Conservation (phyloP, 192 early-diverging fungal species). For the Gamsiella multidivaricata region DNA sequence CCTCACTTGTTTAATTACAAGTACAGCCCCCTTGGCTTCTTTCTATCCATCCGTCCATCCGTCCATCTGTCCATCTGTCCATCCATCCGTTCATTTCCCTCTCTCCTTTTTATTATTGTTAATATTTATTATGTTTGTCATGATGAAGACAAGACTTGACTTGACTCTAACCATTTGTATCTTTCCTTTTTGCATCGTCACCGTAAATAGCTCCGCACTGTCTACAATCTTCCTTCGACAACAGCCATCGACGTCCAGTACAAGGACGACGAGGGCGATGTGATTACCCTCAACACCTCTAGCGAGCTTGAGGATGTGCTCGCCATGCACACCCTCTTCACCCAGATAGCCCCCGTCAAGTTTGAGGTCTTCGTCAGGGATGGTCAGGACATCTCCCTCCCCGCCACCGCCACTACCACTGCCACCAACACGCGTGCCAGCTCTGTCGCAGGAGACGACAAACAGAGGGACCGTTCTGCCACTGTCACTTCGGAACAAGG, state of each 20-base stretch:
- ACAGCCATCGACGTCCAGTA: conserved; percentile 32
- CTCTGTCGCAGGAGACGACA: neutral
- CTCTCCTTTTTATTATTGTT: neutral
- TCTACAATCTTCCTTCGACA: conserved; percentile 14
- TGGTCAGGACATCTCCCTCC: neutral
- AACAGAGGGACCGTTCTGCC: conserved; percentile 9
- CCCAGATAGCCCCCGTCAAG: conserved; percentile 35
- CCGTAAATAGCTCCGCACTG: conserved; percentile 28
- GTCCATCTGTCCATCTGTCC: neutral
- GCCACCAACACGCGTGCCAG: neutral
- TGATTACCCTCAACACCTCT: conserved; percentile 43
- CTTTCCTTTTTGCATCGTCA: neutral
- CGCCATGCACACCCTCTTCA: conserved; percentile 38
- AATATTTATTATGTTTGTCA: too few species aligned
- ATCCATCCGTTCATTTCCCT: neutral
- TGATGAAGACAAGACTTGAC: neutral
- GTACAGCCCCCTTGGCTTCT: too few species aligned
- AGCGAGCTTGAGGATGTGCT: conserved; percentile 50
- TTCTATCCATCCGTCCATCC: conserved; percentile 1
- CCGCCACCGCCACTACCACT: neutral
- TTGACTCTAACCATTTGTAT: neutral
- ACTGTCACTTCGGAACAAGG: conserved; percentile 20
- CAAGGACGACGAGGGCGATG: conserved; percentile 51
- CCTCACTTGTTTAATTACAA: too few species aligned
- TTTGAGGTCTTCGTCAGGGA: conserved; percentile 39